Conservation (phyloP, 768 basidiomycete genomes). For the Kwoniella botswanensis region DNA sequence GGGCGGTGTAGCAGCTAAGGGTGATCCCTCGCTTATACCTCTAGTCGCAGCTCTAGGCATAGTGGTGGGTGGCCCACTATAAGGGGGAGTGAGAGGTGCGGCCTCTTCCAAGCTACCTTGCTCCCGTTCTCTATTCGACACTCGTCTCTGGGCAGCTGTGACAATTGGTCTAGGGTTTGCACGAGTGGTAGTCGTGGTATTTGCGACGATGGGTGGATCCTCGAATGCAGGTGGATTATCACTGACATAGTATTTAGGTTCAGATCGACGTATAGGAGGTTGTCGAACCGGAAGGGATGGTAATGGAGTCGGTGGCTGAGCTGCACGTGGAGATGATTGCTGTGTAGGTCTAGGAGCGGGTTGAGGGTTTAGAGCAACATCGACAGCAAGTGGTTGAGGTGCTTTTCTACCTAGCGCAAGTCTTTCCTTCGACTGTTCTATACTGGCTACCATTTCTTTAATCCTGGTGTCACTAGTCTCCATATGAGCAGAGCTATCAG, state of each 20-base stretch:
- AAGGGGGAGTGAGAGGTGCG: conserved; percentile 52
- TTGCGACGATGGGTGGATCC: conserved; percentile 5
- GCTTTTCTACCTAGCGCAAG: conserved; percentile 18
- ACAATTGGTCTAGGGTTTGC: conserved; percentile 40
- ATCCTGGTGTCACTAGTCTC: conserved; percentile 21
- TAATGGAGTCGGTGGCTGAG: neutral
- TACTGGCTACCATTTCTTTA: conserved; percentile 29
- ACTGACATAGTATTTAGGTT: conserved; percentile 51
- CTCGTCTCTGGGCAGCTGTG: conserved; percentile 23
- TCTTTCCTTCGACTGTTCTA: conserved; percentile 26
- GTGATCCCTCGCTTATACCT: conserved; percentile 44
- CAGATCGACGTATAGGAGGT: conserved; percentile 27
- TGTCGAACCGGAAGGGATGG: conserved; percentile 10
- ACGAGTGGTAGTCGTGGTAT: conserved; percentile 14
- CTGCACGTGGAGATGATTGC: neutral
- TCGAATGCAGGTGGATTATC: conserved; percentile 26
- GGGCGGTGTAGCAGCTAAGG: conserved; percentile 47
- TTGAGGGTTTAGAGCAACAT: conserved; percentile 43
- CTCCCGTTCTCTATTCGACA: conserved; percentile 30
- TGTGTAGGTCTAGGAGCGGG: conserved; percentile 33
- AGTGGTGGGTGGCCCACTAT: conserved; percentile 10
- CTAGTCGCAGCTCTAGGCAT: conserved; percentile 12
- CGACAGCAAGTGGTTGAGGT: conserved; percentile 37
- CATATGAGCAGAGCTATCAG: conserved; percentile 34
- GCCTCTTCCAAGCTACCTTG: conserved; percentile 29